Base-by-base conservation (phyloP, 1,284 basidiomycete genomes). In the Earliella scabrosa region DNA sequence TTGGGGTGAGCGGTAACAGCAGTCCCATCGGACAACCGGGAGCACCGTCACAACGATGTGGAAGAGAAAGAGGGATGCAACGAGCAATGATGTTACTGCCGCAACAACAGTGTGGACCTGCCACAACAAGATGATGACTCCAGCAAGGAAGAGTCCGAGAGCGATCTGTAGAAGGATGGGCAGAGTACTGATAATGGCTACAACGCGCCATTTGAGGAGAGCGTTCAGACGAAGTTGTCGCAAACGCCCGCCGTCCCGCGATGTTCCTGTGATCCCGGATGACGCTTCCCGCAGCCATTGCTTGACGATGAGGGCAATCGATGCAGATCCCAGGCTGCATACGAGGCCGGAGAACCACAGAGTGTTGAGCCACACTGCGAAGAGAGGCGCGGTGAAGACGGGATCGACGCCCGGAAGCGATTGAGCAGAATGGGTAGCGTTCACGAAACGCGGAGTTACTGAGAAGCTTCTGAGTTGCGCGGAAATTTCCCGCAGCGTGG, bases 141-240 rank as follows among this genome's bases (percentile, higher is more conserved):
- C 62, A 32, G 51, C 31, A 24, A 63, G 36, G 56, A 63, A 63
- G 45, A 68, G 55, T 14, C 64, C 45, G 26, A 68, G 35, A 5
- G 67, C 46, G 13, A 65, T 21, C 34, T 68, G 65, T 1, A 67
- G 63, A n/a, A 68, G 49, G 6, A 69, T 45, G 18, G 66, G 68
- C 21, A 69, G 63, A 10, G 57, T 38, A 13, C 57, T 40, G 27
- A 66, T 44, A 31, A 67, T 62, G 10, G 46, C 53, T 10, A 54
- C 50, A 21, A 69, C 65, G 2, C 59, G 59, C 65, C 65, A 69
- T 40, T 45, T 50, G 16, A 50, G 36, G 27, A 69, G 56, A 20
- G 63, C 60, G 29, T 64, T 54, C 38, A 59, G 58, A 1, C 66
- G 65, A 40, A 65, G 55, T 45, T 66, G 66, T 8, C 67, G 63